phyloP scores from a whole-genome alignment of 179 eudicot genomes.

The Gypsophila paniculata region DNA sequence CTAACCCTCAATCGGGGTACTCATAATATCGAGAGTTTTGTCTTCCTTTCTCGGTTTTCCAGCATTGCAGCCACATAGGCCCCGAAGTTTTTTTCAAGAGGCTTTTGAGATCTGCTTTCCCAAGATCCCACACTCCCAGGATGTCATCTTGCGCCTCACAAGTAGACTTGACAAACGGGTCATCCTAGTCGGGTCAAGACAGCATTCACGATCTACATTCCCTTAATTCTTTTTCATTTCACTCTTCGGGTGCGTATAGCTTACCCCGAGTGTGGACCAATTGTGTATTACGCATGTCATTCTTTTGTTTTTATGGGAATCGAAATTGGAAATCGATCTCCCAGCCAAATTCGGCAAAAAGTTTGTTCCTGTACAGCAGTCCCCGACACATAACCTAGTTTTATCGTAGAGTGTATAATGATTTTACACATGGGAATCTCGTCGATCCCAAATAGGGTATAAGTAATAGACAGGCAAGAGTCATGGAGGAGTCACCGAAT shows the following conservation, averaged over 20 bases:
- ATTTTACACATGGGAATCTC: slow-evolving; percentile 55
- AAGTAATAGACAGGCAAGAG: slow-evolving; percentile 25
- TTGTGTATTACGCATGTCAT: slow-evolving; percentile 36
- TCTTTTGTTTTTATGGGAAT: slow-evolving; percentile 46
- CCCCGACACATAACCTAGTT: slow-evolving; percentile 29
- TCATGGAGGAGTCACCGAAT: slow-evolving; percentile 39
- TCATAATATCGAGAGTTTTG: slow-evolving; percentile 29
- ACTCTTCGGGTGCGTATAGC: slow-evolving; percentile 36
- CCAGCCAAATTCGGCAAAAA: slow-evolving; percentile 39
- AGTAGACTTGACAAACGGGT: not conserved
- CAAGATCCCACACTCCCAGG: slow-evolving; percentile 32
- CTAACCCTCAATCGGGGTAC: slow-evolving; percentile 21
- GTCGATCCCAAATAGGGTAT: slow-evolving; percentile 32
- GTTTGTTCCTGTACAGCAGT: slow-evolving; percentile 49
- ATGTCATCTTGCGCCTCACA: slow-evolving; percentile 26
- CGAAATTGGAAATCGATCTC: slow-evolving; percentile 38
- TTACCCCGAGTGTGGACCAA: slow-evolving; percentile 19
- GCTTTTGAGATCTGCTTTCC: slow-evolving; percentile 57
- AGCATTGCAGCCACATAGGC: slow-evolving; percentile 62
- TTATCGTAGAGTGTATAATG: slow-evolving; percentile 47
- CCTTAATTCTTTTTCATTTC: slow-evolving; percentile 28
- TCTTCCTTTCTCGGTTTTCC: slow-evolving; percentile 22
- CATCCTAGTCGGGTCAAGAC: slow-evolving; percentile 23
- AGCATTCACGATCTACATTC: slow-evolving; percentile 34
- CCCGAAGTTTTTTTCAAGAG: slow-evolving; percentile 50